Evolutionary conservation across 2,329 filamentous ascomycete species (phyloP), one percentile per base, ranked within the genome.

Genomic region (Zymoseptoria tritici): DNA sequence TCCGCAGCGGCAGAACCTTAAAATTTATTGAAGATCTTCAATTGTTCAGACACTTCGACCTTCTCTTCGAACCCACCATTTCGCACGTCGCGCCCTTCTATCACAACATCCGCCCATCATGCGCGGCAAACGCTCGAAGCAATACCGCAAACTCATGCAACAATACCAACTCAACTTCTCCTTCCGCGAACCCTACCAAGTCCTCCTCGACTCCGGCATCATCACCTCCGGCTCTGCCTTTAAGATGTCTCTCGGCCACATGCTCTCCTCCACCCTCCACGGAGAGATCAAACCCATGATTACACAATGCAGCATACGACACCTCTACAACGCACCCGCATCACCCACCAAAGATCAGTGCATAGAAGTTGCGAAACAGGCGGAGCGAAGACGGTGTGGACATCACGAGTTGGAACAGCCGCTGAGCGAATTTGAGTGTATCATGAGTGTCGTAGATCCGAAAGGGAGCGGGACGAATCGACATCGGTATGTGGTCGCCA

Each of bases 101-200:
- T 62, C 36, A 55, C 58, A 20, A 21, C 56, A 55, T 52, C 59
- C 70, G 70, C 73, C 66, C 74, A 82, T 69, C 54, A 89, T 88
- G 84, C 81, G 85, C 70, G 85, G 85, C 57, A 90, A 89, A 76
- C 80, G 84, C 61, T 81, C 80, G 50, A 87, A 89, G 76, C 86
- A 88, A 69, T 91, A 91, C 74, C 85, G 87, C 72, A 97, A 97
- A 85, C 85, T 97, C 71, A 95, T 99, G 87, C 87, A 91, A 76
- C 88, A 93, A 72, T 96, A 92, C 82, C 85, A 87, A 72, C 83
- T 93, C 74, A 86, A 85, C 62, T 97, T 96, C 73, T 88, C 89
- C 62, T 97, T 97, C 75, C 90, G 92, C 67, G 89, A 94, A 77
- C 91, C 94, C 9, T 97, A 97, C 77, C 94, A 97, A 78, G 87